Evolutionary conservation across 345 rosid genomes (phyloP).

Genomic region (Atalantia buxifolia): DNA sequence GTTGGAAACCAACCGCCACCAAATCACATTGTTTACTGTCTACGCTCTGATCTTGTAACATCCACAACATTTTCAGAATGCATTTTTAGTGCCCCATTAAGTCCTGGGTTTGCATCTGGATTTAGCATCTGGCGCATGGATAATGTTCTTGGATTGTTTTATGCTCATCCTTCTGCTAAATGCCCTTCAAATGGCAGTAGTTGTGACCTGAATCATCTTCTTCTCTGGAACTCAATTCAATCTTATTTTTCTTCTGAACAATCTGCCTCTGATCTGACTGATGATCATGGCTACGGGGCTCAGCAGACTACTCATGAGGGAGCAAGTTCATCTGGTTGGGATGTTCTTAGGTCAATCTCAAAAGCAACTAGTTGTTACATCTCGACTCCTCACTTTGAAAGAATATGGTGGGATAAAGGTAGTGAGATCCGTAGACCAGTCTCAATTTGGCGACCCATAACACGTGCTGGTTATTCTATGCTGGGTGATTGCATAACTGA

Average conservation of each 20-base stretch:
- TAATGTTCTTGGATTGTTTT: constrained; percentile 89
- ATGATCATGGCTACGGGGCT: constrained; percentile 31
- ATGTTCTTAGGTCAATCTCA: constrained; percentile 68
- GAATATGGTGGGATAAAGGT: constrained; percentile 99
- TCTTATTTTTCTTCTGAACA: constrained; percentile 41
- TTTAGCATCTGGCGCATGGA: constrained; percentile 95
- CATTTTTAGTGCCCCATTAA: constrained; percentile 52
- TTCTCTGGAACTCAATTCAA: constrained; percentile 67
- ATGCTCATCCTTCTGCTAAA: constrained; percentile 65
- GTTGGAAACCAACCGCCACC: constrained; percentile 77
- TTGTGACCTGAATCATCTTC: constrained; percentile 69
- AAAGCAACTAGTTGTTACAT: constrained; percentile 57
- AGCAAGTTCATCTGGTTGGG: constrained; percentile 81
- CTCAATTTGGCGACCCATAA: constrained; percentile 93
- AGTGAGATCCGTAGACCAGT: constrained; percentile 82
- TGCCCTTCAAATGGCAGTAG: constrained; percentile 54
- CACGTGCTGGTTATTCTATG: constrained; percentile 67
- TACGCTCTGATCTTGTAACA: constrained; percentile 93
- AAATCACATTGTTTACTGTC: constrained; percentile 80
- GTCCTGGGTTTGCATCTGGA: constrained; percentile 52
- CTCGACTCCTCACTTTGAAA: constrained; percentile 89
- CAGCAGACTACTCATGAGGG: constrained; percentile 41
- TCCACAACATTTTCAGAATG: constrained; percentile 84
- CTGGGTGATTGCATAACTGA: constrained; percentile 94
- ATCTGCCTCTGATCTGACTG: constrained; percentile 30